Conservation (phyloP, 1,284 basidiomycete species). For the Cronartium quercuum region DNA sequence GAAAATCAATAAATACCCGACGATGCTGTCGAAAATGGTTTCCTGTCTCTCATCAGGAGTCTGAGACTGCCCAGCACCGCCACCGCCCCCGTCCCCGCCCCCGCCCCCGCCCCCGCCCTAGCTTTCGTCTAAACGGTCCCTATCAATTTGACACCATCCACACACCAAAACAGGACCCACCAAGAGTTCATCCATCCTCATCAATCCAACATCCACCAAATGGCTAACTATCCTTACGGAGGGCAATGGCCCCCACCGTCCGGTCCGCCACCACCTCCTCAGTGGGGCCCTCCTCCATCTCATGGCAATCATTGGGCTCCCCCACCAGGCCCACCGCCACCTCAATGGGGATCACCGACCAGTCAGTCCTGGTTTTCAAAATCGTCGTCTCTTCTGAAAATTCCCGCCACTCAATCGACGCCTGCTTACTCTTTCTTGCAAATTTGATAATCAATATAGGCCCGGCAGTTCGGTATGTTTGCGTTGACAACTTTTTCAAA, state of each 20-base stretch:
- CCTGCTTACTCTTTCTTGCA: background rate
- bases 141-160: background rate
- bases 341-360: background rate
- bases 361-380: background rate
- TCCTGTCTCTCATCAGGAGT: too few species aligned
- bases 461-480: background rate
- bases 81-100: background rate
- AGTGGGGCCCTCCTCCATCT: constrained; percentile 14
- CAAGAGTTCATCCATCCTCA: background rate
- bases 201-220: background rate
- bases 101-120: background rate
- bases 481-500: background rate
- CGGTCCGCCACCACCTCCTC: background rate
- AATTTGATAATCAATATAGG: background rate
- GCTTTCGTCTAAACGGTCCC: background rate
- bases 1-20: too few species aligned
- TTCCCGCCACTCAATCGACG: background rate
- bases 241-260: constrained; percentile 20
- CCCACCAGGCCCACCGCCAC: background rate
- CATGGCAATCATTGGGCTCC: background rate
- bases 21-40: too few species aligned
- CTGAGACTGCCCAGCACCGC: too few species aligned
- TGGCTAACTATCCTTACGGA: constrained; percentile 37
- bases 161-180: background rate
- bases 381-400: background rate